Evolutionary conservation across 306 rosid species (phyloP), one percentile per base, ranked within the genome.

Genomic region (Castanospermum australe): DNA sequence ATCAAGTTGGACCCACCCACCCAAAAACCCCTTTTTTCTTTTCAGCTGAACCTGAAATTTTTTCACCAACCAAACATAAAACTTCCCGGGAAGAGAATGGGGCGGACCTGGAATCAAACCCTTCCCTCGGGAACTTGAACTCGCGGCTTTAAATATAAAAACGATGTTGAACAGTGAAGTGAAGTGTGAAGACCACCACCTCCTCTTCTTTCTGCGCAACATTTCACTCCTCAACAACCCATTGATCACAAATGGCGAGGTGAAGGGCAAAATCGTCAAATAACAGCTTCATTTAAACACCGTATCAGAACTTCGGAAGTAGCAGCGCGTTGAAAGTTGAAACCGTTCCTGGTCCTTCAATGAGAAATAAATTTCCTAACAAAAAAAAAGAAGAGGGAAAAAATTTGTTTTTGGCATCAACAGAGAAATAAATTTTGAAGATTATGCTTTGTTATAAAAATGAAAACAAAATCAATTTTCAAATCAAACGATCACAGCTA

Each of bases 1-100:
- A 79, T 81, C 82, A 79, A 80, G 79, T 75, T 77, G 86, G 87
- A 30, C 84, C 87, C 85, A 78, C 79, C 28, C 73, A 15, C 17
- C 12, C 3, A 8, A 76, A 80, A 76, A 77, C 54, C 63, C 66
- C 73, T 70, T 73, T 64, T 25, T 48, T 21, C 2, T 71, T 52
- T 70, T 20, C 4, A 35, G 39, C 5, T 14, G 73, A 28, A 14
- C 47, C 56, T 38, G 12, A 38, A 79, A 82, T 66, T 85, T 85
- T 84, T 81, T 74, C 67, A 55, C 33, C 60, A 83, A 66, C 79
- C 85, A 78, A 81, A 70, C 78, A 59, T 70, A 36, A 57, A 55
- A 4, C 42, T 69, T 45, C 38, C 78, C 38, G 79, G 36, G 77
- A 41, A 39, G 73, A 71, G 17, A 47, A 44, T 39, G 12, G 22